Evolutionary conservation across 345 rosid genomes (phyloP).

Genomic region (Gossypium rotundifolium): DNA sequence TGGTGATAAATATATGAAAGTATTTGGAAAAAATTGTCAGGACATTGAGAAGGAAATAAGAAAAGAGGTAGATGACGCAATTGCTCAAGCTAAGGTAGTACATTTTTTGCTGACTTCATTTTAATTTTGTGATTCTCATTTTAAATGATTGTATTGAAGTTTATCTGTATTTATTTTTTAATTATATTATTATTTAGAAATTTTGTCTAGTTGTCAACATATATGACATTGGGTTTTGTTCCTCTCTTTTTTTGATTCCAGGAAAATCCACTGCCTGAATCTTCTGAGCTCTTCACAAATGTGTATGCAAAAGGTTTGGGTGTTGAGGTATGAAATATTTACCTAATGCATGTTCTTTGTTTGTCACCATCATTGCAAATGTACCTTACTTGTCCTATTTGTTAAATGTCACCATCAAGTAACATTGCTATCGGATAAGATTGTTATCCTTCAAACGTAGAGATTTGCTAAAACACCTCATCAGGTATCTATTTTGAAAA

Average conservation of each 20-base stretch:
- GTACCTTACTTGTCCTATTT: background rate
- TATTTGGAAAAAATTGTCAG: slow-evolving; percentile 24
- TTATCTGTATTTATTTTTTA: background rate
- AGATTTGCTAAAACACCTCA: background rate
- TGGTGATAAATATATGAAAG: background rate
- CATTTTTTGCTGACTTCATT: background rate
- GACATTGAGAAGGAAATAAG: slow-evolving; percentile 88
- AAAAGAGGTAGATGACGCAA: slow-evolving; percentile 89
- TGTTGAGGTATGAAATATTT: slow-evolving; percentile 50
- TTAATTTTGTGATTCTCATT: background rate
- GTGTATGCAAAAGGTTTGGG: slow-evolving; percentile 77
- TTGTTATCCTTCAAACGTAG: background rate
- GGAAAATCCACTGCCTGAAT: slow-evolving; percentile 95
- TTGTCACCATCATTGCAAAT: background rate
- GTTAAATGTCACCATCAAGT: background rate
- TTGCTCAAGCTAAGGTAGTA: slow-evolving; percentile 91
- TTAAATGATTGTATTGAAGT: background rate
- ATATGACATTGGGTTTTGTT: background rate
- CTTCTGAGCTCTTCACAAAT: slow-evolving; percentile 76
- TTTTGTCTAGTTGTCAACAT: background rate
- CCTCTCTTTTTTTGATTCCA: slow-evolving; percentile 25
- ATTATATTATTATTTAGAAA: background rate
- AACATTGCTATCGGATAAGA: background rate
- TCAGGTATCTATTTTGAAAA: slow-evolving; percentile 1
- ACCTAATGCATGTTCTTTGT: background rate